phyloP scores from a whole-genome alignment of 441 rosid species.

The Bruguiera hainesii region DNA sequence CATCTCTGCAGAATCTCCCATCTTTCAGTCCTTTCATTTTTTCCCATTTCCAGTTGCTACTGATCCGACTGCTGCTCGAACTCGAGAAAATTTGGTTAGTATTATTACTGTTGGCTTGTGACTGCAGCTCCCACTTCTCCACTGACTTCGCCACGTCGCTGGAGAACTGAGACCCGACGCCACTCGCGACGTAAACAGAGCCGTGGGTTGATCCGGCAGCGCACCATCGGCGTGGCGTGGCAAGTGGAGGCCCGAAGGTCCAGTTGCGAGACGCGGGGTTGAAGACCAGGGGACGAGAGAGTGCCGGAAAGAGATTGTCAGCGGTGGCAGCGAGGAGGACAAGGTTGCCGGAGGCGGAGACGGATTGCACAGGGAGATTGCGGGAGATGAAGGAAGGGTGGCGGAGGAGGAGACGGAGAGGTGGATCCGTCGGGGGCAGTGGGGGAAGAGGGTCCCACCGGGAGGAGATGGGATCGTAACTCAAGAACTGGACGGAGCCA shows the following conservation, averaged over 20 bases:
- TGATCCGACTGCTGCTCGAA: no score
- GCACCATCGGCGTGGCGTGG: conserved; percentile 60
- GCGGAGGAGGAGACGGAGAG: conserved; percentile 37
- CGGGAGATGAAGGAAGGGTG: conserved; percentile 61
- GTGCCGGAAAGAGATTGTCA: conserved; percentile 40
- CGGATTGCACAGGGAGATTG: conserved; percentile 44
- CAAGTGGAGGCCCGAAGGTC: conserved; percentile 44
- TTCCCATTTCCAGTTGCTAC: conserved; percentile 29
- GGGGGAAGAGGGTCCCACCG: conserved; percentile 47
- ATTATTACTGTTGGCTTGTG: no score
- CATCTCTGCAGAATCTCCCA: conserved; percentile 53
- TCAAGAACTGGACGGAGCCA: conserved; percentile 26
- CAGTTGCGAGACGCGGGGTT: conserved; percentile 31
- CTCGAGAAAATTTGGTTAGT: no score
- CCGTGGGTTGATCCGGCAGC: conserved; percentile 34
- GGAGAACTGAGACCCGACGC: conserved; percentile 52
- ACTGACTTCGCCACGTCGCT: conserved; percentile 42
- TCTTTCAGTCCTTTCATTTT: conserved; percentile 35
- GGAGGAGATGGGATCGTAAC: conserved; percentile 48
- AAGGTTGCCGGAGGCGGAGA: conserved; percentile 37
- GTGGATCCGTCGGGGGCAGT: conserved; percentile 30
- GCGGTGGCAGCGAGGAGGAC: conserved; percentile 49
- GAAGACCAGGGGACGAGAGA: conserved; percentile 47
- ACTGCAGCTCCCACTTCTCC: conserved; percentile 45
- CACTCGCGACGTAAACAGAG: conserved; percentile 46